Evolutionary conservation across 768 basidiomycete species (phyloP), one percentile per base, ranked within the genome.

Genomic region (Mycena alexandri): DNA sequence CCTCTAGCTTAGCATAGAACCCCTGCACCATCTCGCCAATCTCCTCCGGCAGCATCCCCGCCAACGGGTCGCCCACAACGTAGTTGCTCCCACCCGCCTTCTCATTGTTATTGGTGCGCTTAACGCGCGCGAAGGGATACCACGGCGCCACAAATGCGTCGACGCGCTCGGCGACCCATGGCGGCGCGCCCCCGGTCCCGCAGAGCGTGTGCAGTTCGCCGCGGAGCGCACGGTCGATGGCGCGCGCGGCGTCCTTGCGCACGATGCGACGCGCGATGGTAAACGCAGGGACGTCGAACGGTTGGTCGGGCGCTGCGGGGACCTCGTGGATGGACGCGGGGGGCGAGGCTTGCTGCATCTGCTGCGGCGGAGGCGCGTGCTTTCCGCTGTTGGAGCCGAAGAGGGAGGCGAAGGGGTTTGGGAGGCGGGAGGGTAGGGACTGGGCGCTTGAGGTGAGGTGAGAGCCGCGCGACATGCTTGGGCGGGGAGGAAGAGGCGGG

Each of bases 331-430:
- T 60, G 38, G 82, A 80, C 19, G 78, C 66, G 16, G 74, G 73
- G 2, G 76, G 75, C n/a, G 76, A 74, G 71, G 79, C 38, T 69
- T 29, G 81, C 67, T 29, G 74, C 57, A 76, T 71, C 71, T 78
- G 67, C 57, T 77, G 13, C 73, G 71, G 33, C 76, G 77, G 11
- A 79, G 74, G 24, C 73, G 74, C 63, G 72, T 24, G 34, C 25
- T 43, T 36, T 36, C 73, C 63, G 73, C 80, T 21, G 76, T 68
- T 17, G 73, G 78, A 44, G 7, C 89, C 92, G 71, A 94, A 94
- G n/a, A 96, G 83, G 2, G 91, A 90, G 0, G 93, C 90, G 71
- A 96, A 95, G 0, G n/a, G 93, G 90, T 91, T 92, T 29, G 85
- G 77, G 13, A 94, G 83, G 0, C 92, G 84, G 0, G 88, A 83